Conservation (phyloP, 768 basidiomycete species). For the Exidia glandulosa region DNA sequence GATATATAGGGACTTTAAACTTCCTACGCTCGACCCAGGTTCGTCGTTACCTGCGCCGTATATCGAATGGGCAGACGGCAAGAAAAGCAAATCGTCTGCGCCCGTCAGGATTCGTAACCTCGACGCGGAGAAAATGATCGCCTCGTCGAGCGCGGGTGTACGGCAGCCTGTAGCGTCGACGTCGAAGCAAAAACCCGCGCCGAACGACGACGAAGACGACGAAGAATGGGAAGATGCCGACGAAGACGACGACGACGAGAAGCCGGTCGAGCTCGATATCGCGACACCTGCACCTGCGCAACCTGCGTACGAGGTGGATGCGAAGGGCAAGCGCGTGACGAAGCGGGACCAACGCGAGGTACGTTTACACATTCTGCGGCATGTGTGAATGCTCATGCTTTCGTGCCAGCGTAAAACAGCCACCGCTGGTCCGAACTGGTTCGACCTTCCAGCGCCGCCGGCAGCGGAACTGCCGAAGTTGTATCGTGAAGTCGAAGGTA, state of each 20-base stretch:
- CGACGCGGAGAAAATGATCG: background rate
- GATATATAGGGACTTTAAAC: background rate
- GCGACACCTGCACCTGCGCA: background rate
- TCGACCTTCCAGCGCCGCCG: conserved; percentile 74
- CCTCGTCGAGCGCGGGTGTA: background rate
- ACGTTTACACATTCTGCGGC: background rate
- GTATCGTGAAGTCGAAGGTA: conserved; percentile 77
- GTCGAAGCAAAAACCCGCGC: background rate
- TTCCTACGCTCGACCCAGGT: background rate
- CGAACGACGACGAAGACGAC: conserved; percentile 10
- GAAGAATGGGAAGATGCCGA: conserved; percentile 54
- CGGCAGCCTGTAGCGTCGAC: background rate
- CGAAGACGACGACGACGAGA: conserved; percentile 52
- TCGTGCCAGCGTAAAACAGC: conserved; percentile 46
- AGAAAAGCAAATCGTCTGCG: background rate
- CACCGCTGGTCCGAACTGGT: conserved; percentile 77
- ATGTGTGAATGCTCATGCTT: background rate
- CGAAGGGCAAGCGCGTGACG: background rate
- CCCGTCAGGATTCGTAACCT: background rate
- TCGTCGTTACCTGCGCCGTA: background rate
- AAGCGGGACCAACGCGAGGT: conserved; percentile 5
- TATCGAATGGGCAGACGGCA: background rate
- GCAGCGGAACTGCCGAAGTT: conserved; percentile 71
- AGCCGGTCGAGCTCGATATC: background rate
- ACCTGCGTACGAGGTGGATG: background rate